Conservation (phyloP, 805 yeast genomes). For the Saturnispora silvae region DNA sequence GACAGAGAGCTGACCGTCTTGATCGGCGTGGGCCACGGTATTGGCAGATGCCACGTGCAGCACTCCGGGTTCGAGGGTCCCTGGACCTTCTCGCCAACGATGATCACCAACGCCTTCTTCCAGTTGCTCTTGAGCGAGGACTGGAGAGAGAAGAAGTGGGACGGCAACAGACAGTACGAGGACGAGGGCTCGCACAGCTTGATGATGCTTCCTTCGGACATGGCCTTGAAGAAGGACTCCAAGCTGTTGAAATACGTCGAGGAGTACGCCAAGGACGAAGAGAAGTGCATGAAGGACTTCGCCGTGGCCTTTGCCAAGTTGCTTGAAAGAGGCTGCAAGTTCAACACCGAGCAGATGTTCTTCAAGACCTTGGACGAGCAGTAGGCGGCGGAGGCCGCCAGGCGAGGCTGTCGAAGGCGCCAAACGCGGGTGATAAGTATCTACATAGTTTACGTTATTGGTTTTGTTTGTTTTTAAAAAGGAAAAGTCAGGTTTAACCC, state of each 20-base stretch:
- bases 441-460: no score
- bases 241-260: conserved; percentile 36
- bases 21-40: conserved; percentile 36
- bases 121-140: conserved; percentile 40
- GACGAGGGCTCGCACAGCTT: conserved; percentile 44
- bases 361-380: conserved; percentile 69
- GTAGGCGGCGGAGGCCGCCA: no score
- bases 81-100: conserved; percentile 76
- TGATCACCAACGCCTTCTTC: conserved; percentile 67
- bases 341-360: conserved; percentile 32
- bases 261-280: conserved; percentile 39
- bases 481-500: no score
- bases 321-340: conserved; percentile 65
- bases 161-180: conserved; percentile 52
- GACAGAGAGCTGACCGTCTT: conserved; percentile 38
- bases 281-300: conserved; percentile 39
- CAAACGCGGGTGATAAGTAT: no score
- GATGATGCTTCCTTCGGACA: conserved; percentile 55
- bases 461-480: no score
- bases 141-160: conserved; percentile 53
- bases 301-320: conserved; percentile 35
- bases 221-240: conserved; percentile 38
- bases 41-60: conserved; percentile 39
- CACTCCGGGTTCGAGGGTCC: conserved; percentile 81
- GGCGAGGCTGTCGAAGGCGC: no score